Evolutionary conservation across 805 yeast genomes (phyloP).

Genomic region (Soucietia sequanensis): DNA sequence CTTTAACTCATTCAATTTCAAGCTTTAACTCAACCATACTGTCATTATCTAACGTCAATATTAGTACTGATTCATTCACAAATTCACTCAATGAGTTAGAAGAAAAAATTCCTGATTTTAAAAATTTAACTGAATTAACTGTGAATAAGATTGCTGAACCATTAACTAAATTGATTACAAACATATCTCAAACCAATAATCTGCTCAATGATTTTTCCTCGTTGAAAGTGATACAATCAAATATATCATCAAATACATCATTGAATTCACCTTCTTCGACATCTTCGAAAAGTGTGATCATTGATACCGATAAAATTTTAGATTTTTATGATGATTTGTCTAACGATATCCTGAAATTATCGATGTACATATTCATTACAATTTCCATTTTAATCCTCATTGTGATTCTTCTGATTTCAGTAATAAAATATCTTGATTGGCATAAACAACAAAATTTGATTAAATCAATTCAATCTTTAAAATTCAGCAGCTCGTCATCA

Average conservation of each 20-base stretch:
- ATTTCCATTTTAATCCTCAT: too few species aligned
- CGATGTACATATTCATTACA: background rate
- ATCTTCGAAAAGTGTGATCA: background rate
- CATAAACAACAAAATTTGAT: too few species aligned
- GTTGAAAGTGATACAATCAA: background rate
- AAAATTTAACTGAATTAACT: conserved; percentile 59
- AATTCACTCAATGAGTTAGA: conserved; percentile 51
- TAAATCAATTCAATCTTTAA: too few species aligned
- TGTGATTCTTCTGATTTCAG: too few species aligned
- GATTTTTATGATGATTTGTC: background rate
- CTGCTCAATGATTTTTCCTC: background rate
- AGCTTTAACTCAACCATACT: conserved; percentile 10
- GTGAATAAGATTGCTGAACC: conserved; percentile 56
- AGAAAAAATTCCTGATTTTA: conserved; percentile 62
- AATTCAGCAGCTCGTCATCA: too few species aligned
- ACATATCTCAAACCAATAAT: background rate
- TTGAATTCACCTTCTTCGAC: too few species aligned
- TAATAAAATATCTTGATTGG: too few species aligned
- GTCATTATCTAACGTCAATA: too few species aligned
- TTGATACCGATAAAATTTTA: background rate
- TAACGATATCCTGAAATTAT: too few species aligned
- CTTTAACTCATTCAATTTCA: too few species aligned
- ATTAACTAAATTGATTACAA: conserved; percentile 29
- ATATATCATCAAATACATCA: too few species aligned
- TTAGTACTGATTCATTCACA: conserved; percentile 63